Evolutionary conservation across 192 early-diverging fungal species (phyloP), one percentile per base, ranked within the genome.

Genomic region (Coemansia guatemalensis): DNA sequence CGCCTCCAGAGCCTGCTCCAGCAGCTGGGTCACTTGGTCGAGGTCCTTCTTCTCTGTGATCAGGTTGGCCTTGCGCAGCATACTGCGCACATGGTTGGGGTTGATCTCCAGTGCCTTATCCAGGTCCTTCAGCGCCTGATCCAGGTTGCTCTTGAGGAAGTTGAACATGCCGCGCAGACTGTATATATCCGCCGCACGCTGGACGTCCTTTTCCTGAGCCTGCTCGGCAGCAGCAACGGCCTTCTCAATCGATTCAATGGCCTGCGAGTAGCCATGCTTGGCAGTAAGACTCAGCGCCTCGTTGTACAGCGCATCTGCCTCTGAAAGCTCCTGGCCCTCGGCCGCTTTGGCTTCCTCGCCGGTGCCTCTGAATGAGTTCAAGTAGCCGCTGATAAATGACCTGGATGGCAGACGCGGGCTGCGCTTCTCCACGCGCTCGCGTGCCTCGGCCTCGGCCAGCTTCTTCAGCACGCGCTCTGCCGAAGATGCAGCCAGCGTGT

Each of bases 301-400:
- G 55, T 84, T 72, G 67, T 84, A 90, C 32, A 72, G 59, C 50
- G 71, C 35, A 53, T 74, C 79, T 3, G 71, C 85, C 50, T 81
- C 67, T 20, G 59, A 48, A 48, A 76, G 54, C 29, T 66, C 26
- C 44, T 57, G 59, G 22, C 62, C 77, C 0, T 65, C 82, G 4
- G 48, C 59, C 1, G 71, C 66, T 0, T 26, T 58, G 3, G 73
- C 76, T 48, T 56, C 58, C 48, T 65, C 73, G 39, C 73, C 73
- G 49, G 35, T 56, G 64, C 75, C 75, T 24, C 87, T 79, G 84
- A 96, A 98, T 12, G 96, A 94, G 68, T 98, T 95, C 69, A 99
- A 85, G 74, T 96, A 99, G 4, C 93, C 93, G 29, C 83, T 83
- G 69, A 97, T 91, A 72, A 96, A 98, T 33, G 93, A 94, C 69